Percentiles rank a stretch among this genome's conserved stretches.
Evolutionary conservation across 768 basidiomycete species (phyloP).

Genomic region (Naganishia friedmannii): DNA sequence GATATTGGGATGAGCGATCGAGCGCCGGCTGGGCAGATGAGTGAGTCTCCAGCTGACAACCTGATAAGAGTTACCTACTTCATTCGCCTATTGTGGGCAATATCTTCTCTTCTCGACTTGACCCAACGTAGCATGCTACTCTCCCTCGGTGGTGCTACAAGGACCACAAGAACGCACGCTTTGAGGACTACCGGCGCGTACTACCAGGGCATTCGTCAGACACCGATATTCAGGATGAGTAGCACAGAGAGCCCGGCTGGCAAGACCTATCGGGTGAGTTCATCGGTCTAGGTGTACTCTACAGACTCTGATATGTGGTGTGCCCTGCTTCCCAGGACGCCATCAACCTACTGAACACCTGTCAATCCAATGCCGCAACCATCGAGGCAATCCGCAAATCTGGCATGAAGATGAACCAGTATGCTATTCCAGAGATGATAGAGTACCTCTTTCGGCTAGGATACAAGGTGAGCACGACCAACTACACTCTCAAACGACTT

Average conservation of each 20-base stretch:
- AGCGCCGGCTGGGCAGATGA: no score
- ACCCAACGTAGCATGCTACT: conserved; percentile 6
- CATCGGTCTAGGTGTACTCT: no score
- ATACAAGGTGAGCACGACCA: conserved; percentile 65
- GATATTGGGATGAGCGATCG: no score
- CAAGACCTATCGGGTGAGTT: conserved; percentile 22
- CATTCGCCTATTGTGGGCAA: no score
- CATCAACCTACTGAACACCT: conserved; percentile 53
- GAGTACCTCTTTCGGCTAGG: conserved; percentile 85
- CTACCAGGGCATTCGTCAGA: background rate
- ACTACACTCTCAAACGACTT: background rate
- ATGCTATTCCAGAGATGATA: conserved; percentile 81
- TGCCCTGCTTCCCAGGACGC: conserved; percentile 42
- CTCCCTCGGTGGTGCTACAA: conserved; percentile 6
- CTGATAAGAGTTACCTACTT: background rate
- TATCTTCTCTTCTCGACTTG: background rate
- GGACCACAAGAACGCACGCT: background rate
- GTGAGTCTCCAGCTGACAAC: background rate
- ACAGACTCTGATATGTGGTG: background rate
- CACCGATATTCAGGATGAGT: conserved; percentile 8
- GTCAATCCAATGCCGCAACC: conserved; percentile 87
- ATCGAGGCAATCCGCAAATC: conserved; percentile 76
- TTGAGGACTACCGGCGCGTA: background rate
- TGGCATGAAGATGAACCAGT: conserved; percentile 61
- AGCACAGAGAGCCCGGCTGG: conserved; percentile 12